Evolutionary conservation across 768 basidiomycete species (phyloP), one percentile per base, ranked within the genome.

Genomic region (Amanita polypyramis): DNA sequence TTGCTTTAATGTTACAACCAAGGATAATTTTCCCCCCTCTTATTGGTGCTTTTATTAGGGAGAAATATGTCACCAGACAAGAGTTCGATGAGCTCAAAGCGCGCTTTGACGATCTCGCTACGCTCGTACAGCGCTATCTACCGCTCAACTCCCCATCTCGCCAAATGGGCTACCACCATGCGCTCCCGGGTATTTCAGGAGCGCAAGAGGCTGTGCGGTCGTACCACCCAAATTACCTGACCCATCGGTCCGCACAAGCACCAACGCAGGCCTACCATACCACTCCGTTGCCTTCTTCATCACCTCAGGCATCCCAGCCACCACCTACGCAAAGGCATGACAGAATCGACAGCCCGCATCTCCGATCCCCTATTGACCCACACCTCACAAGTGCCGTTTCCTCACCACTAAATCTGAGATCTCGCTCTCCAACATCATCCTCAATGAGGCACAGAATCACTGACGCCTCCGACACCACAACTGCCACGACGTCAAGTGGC

Each of bases 41-140:
- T 35, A 29, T 44, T 41, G 17, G 35, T 45, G 43, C 25, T 45
- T 56, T 52, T 45, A 39, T 42, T 45, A 84, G 82, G 52, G 87
- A 89, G 63, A 89, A 87, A 65, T 87, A 86, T 61, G 85, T 88
- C 49, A 81, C 80, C 32, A 74, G 85, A 17, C 66, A 75, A 23
- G 88, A 90, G 56, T 84, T 82, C 58, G 85, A 90, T 41, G 80
- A 83, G 36, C 76, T 91, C 56, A 83, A 77, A 58, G 62, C 70
- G 15, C 77, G 81, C 44, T 65, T 86, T 56, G 76, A 79, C 27
- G 67, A 74, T 39, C 73, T 91, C 19, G 79, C 80, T 57, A 62
- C 68, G 6, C 55, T 77, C 52, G 71, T 87, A 32, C 64, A 72
- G 45, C 70, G 76, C 59, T 45, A 79, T 56, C 47, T 67, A n/a